Evolutionary conservation across 2,329 filamentous ascomycete species (phyloP), one percentile per base, ranked within the genome.

Genomic region (Diaporthe longicolla): DNA sequence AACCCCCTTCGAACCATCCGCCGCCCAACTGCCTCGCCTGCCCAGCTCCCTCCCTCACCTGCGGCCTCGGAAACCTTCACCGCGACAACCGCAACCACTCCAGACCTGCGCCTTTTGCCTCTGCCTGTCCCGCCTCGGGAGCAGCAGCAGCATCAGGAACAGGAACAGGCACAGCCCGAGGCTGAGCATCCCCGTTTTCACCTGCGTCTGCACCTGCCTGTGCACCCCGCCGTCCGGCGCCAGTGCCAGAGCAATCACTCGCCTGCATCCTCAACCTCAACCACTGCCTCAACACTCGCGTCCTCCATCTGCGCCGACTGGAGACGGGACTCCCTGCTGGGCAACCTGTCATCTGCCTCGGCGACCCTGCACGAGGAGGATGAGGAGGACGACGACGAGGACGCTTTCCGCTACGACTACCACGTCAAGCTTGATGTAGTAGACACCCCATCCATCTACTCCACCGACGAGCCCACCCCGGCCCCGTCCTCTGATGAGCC

Each of bases 271-370:
- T 77, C 78, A 57, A 76, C 75, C 29, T 77, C 79, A 43, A 79
- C 80, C 17, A 78, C 81, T 29, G 43, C 61, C 61, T 66, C 63
- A 37, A 77, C 78, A 55, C 76, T 74, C 29, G 77, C 79, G 35
- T 79, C 80, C 15, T 78, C 81, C 32, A 76, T 77, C 57, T 77
- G 80, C 19, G 83, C 87, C 74, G 82, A 84, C 74, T 84, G 84
- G 80, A 91, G 89, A 80, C 85, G 90, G 74, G 89, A 91, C 77
- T 91, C 89, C 32, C 87, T 85, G 10, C 84, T 89, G 69, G 83
- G 86, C 17, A 87, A 86, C 21, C 82, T 84, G 43, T 86, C 85
- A 35, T 79, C 82, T 7, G 79, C 79, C 72, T 85, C 83, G 29
- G 83, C 83, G 61, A 82, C 72, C 37, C 58, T 73, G 35, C 72